A percentile compares a stretch with the other conserved stretches of the same genome.
Evolutionary conservation across 768 basidiomycete genomes (phyloP).

Genomic region (Leccinum disarticulatum): DNA sequence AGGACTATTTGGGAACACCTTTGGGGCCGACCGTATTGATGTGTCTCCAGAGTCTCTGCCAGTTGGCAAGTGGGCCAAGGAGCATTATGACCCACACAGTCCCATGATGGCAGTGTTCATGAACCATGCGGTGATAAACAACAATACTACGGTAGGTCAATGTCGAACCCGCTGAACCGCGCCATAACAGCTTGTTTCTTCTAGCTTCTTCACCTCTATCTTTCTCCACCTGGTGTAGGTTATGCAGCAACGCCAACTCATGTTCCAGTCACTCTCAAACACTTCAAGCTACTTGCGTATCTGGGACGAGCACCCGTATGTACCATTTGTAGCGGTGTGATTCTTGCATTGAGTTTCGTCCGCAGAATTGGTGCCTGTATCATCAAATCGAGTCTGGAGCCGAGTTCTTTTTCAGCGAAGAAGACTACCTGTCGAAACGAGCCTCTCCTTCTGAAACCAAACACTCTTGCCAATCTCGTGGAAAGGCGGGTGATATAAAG

Average conservation of each 20-base stretch:
- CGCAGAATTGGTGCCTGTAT: slow-evolving; percentile 53
- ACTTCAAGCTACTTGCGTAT: slow-evolving; percentile 72
- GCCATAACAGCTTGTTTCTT: slow-evolving; percentile 1
- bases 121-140: slow-evolving; percentile 73
- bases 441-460: slow-evolving; percentile 22
- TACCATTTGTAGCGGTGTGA: neutral
- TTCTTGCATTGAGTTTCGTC: slow-evolving; percentile 3
- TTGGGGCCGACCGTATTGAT: neutral
- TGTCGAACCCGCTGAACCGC: neutral
- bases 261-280: slow-evolving; percentile 73
- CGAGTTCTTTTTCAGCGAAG: slow-evolving; percentile 68
- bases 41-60: slow-evolving; percentile 48
- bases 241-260: slow-evolving; percentile 29
- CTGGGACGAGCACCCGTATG: slow-evolving; percentile 62
- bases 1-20: neutral
- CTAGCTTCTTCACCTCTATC: slow-evolving; percentile 51
- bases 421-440: slow-evolving; percentile 56
- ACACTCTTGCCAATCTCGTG: slow-evolving; percentile 24
- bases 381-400: slow-evolving; percentile 63
- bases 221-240: slow-evolving; percentile 29
- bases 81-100: slow-evolving; percentile 54
- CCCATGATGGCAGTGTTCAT: slow-evolving; percentile 65
- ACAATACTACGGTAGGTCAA: slow-evolving; percentile 40
- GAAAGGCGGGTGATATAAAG: slow-evolving; percentile 38
- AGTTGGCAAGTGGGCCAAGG: slow-evolving; percentile 62